phyloP scores from a whole-genome alignment of 2,329 filamentous ascomycete species.

The Fusarium robinianum region DNA sequence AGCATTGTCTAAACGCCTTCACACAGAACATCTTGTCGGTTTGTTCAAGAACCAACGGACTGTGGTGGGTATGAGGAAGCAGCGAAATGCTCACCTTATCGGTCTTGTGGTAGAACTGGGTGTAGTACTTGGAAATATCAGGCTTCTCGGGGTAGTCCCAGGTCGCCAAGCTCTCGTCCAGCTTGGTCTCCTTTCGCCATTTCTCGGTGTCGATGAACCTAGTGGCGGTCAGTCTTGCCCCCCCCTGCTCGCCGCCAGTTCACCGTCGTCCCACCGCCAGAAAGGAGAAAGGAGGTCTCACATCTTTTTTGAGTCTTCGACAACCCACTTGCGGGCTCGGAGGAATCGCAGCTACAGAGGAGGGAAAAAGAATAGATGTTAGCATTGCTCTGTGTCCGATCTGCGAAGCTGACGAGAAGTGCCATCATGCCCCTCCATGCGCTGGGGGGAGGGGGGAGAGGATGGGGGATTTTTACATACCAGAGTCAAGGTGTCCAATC shows the following conservation, averaged over 20 bases:
- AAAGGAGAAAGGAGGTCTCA: constrained; percentile 44
- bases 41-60: not conserved
- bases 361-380: constrained; percentile 12
- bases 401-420: too few relatives aligned
- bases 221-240: constrained; percentile 34
- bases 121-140: constrained; percentile 87
- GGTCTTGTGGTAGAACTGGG: constrained; percentile 98
- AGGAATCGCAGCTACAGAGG: constrained; percentile 76
- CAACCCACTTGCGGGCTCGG: constrained; percentile 93
- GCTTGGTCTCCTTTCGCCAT: constrained; percentile 86
- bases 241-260: constrained; percentile 23
- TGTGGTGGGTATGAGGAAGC: too few relatives aligned
- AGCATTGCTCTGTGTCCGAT: constrained; percentile 10
- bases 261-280: constrained; percentile 26
- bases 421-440: constrained; percentile 11
- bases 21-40: too few relatives aligned
- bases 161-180: constrained; percentile 77
- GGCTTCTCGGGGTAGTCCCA: constrained; percentile 89
- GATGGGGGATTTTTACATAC: constrained; percentile 53
- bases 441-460: constrained; percentile 12
- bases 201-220: constrained; percentile 92
- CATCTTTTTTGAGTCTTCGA: constrained; percentile 84
- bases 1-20: too few relatives aligned
- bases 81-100: constrained; percentile 67
- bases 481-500: constrained; percentile 90